Percentiles rank a stretch among this genome's conserved stretches.
Conservation (phyloP, 352 stramenopile species). For the Globisporangium paddicum region DNA sequence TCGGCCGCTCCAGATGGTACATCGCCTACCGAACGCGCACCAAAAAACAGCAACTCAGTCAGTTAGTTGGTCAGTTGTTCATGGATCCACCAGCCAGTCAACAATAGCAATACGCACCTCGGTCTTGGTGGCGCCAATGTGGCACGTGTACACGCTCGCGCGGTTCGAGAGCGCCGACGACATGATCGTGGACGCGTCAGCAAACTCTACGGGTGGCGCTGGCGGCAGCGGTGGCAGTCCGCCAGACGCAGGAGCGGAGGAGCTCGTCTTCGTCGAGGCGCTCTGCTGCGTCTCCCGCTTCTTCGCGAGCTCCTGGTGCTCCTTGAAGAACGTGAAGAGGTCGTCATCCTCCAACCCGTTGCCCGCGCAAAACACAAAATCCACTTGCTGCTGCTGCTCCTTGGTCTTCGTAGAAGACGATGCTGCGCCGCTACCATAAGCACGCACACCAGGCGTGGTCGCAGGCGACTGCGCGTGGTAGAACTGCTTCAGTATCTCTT, state of each 20-base stretch:
- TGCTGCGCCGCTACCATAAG: conserved; percentile 52
- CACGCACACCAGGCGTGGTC: conserved; percentile 80
- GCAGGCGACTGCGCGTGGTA: conserved; percentile 18
- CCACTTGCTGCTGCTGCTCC: conserved; percentile 30
- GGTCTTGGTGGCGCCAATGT: conserved; percentile 68
- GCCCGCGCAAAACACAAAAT: conserved; percentile 85
- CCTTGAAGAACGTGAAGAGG: conserved; percentile 81
- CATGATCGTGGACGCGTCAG: conserved; percentile 11
- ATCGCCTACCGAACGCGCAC: conserved; percentile 35
- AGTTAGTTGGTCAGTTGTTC: background rate
- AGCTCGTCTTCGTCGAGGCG: background rate
- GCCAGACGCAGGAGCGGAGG: background rate
- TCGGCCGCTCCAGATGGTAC: conserved; percentile 61
- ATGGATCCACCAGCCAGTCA: background rate
- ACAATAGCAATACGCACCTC: conserved; percentile 28
- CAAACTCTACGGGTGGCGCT: conserved; percentile 10
- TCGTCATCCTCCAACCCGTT: conserved; percentile 85
- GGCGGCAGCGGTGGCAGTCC: conserved; percentile 13
- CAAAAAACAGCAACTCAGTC: background rate
- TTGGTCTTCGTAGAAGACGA: conserved; percentile 20
- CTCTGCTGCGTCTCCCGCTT: conserved; percentile 12
- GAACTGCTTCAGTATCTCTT: conserved; percentile 58
- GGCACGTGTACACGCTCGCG: conserved; percentile 64
- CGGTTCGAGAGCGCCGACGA: conserved; percentile 34
- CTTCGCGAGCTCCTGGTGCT: conserved; percentile 43